Base-by-base conservation (phyloP, 2,329 filamentous ascomycete genomes). In the Trichothecium sympodiale region DNA sequence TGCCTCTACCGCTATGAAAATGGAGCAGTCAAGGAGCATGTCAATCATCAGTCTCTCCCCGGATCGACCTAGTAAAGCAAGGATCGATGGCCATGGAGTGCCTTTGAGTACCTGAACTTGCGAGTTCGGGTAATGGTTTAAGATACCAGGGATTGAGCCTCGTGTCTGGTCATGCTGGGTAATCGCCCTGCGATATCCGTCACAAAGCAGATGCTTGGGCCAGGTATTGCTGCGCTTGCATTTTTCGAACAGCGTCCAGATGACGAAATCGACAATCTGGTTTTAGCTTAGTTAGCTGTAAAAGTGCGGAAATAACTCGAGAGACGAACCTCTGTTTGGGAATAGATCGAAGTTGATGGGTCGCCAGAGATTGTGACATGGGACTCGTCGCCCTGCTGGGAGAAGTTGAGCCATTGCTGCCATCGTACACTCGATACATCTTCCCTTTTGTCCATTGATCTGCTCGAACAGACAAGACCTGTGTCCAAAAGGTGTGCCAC, bases 11-110 rank as follows among this genome's bases (percentile, higher is more conserved):
- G 71, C 60, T 10, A 73, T 48, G 50, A 91, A 98, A 5, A 96
- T 61, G 6, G 83, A 81, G 53, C 80, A 84, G 41, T 91, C 76
- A 3, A 88, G 56, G 5, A 96, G 65, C 39, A 94, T 61, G 45
- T 82, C 71, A 35, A 84, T 69, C 74, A 95, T 85, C 40, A 89
- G 77, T 17, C 67, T 67, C 41, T 93, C 83, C 3, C 84, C 84
- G 33, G 76, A 75, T 40, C 69, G 70, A 0, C 89, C 91, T 9
- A 96, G 60, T 4, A 94, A 60, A 17, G 69, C 65, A 14, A 93
- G 70, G 9, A 95, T 52, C 38, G 80, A 71, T 10, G 78, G 75
- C 91, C 91, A 98, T 28, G 81, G 74, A 6, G 64, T 55, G 17
- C 66, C 57, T 54, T 83, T 93, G 35, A 98, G 62, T 5, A 66